Evolutionary conservation across 768 basidiomycete species (phyloP).

Genomic region (Agaricus blazei): DNA sequence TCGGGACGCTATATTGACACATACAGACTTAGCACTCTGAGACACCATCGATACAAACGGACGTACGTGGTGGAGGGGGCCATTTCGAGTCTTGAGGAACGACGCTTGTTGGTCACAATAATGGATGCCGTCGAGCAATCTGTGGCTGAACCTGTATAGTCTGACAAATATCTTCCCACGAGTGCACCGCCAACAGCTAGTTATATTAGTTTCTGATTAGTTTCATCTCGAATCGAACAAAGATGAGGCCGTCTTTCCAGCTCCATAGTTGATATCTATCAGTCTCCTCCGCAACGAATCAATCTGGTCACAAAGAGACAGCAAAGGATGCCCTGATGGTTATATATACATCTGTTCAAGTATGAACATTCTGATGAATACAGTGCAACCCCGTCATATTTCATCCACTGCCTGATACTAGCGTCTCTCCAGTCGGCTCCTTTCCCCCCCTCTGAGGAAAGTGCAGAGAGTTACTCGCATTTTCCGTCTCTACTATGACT

Average conservation of each 20-base stretch:
- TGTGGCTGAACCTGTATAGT: conserved; percentile 44
- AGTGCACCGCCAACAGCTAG: background rate
- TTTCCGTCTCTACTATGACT: no score
- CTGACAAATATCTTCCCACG: conserved; percentile 30
- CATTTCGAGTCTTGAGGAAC: conserved; percentile 49
- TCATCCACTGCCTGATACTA: conserved; percentile 6
- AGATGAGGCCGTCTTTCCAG: no score
- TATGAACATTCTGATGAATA: conserved; percentile 6
- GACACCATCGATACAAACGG: background rate
- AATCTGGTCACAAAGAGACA: background rate
- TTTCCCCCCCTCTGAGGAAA: background rate
- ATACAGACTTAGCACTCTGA: conserved; percentile 10
- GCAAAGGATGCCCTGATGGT: background rate
- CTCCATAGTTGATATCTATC: background rate
- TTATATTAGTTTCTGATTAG: background rate
- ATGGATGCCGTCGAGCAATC: conserved; percentile 17
- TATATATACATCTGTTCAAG: conserved; percentile 3
- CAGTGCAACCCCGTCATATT: background rate
- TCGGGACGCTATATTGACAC: conserved; percentile 39
- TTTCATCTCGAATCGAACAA: background rate
- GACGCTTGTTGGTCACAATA: conserved; percentile 24
- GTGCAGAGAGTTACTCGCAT: no score
- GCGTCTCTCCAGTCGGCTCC: background rate
- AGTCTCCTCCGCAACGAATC: background rate
- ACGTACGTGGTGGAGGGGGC: conserved; percentile 56